Conservation (phyloP, 129 eudicot species). For the Lonicera japonica region DNA sequence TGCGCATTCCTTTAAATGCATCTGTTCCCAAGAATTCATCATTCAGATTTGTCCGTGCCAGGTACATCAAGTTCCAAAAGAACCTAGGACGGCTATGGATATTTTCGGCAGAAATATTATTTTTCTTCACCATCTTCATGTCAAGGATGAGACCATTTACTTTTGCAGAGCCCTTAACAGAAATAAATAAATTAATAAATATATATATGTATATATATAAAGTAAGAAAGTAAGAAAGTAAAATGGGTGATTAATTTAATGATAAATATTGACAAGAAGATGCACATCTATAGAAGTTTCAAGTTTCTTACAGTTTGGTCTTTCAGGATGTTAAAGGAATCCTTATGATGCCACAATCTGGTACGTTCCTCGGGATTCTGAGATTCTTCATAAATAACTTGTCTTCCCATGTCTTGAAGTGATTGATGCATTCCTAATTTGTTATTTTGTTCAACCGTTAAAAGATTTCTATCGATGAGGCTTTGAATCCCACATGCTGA, state of each 20-base stretch:
- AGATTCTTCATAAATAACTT: conserved; percentile 1
- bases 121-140: not conserved
- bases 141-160: not conserved
- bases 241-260: too few relatives aligned
- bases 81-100: not conserved
- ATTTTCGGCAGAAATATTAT: not conserved
- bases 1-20: conserved; percentile 9
- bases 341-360: not conserved
- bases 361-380: not conserved
- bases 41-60: not conserved
- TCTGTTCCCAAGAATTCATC: not conserved
- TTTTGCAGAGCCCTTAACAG: not conserved
- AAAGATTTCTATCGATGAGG: not conserved
- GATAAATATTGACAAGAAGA: too few relatives aligned
- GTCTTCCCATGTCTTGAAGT: conserved; percentile 3
- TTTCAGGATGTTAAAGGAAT: not conserved
- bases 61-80: not conserved
- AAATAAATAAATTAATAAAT: not conserved
- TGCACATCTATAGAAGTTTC: not conserved
- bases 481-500: not conserved
- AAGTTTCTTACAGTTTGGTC: not conserved
- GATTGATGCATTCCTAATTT: not conserved
- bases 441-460: not conserved
- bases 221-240: too few relatives aligned
- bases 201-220: not conserved